These are phyloP conservation scores for Didymella glomerata DNA, from an alignment of 2,329 filamentous ascomycete genomes.

Conservation along the genomic window DNA sequence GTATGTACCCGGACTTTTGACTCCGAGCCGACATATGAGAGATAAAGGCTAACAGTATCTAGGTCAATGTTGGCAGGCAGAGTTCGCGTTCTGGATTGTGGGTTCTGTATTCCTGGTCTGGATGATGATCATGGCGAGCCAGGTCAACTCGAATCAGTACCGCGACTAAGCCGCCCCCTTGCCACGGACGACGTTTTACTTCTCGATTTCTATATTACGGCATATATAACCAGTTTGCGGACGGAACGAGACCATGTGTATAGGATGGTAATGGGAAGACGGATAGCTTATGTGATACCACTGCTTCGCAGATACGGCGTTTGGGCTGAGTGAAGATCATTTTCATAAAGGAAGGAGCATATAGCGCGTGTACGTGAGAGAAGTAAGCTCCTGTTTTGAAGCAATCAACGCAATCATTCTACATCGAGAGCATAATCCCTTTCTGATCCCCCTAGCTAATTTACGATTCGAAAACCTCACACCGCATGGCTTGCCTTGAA, in stretches of 20 bases:
- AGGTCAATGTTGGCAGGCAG: conserved; percentile 70
- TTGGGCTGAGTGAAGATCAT: too few relatives aligned
- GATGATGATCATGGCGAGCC: conserved; percentile 70
- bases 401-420: too few relatives aligned
- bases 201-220: conserved; percentile 11
- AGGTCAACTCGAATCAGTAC: conserved; percentile 60
- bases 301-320: conserved; percentile 22
- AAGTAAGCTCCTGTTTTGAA: too few relatives aligned
- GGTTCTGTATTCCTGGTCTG: conserved; percentile 70
- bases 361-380: too few relatives aligned
- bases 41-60: conserved; percentile 26
- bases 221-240: not conserved
- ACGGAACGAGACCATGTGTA: conserved; percentile 3
- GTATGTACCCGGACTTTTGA: conserved; percentile 51
- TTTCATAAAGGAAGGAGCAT: too few relatives aligned
- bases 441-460: too few relatives aligned
- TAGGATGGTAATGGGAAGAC: conserved; percentile 1
- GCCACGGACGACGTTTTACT: not conserved
- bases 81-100: conserved; percentile 70
- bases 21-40: too few relatives aligned
- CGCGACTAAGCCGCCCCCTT: not conserved
- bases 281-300: conserved; percentile 16
- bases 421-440: too few relatives aligned
- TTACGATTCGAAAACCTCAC: too few relatives aligned
- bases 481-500: too few relatives aligned